These are phyloP conservation scores for Pugionium dolabratum DNA, from an alignment of 345 rosid genomes.

Conservation along the genomic window DNA sequence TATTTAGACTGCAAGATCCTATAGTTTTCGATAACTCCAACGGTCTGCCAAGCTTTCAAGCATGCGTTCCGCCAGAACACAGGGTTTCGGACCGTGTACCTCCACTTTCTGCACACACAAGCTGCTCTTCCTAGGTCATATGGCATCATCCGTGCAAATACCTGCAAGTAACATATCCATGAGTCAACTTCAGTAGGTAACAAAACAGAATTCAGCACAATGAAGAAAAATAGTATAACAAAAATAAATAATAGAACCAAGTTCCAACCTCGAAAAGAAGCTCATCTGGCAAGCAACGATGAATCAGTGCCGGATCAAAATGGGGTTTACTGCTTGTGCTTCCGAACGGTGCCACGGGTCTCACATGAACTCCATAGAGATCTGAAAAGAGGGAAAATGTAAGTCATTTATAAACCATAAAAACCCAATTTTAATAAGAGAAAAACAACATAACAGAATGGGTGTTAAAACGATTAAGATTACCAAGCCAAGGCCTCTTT, in stretches of 20 bases:
- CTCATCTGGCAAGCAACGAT: constrained; percentile 90
- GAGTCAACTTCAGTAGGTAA: neutral
- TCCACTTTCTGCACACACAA: constrained; percentile 93
- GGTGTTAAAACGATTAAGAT: constrained; percentile 15
- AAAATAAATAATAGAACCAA: neutral
- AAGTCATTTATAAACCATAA: neutral
- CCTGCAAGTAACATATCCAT: constrained; percentile 50
- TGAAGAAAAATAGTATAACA: neutral
- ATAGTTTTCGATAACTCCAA: constrained; percentile 85
- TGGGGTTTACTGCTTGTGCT: constrained; percentile 62
- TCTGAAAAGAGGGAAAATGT: constrained; percentile 41
- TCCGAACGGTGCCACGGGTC: constrained; percentile 83
- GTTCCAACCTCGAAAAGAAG: constrained; percentile 73
- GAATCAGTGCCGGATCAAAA: constrained; percentile 71
- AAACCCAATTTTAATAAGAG: neutral
- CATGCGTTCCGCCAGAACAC: constrained; percentile 88
- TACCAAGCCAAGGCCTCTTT: constrained; percentile 95
- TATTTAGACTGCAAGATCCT: constrained; percentile 71
- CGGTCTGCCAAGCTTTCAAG: constrained; percentile 93
- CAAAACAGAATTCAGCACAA: neutral
- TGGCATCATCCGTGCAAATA: constrained; percentile 78
- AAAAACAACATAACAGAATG: neutral
- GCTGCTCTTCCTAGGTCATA: constrained; percentile 86
- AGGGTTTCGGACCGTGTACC: constrained; percentile 88
- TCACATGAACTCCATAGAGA: constrained; percentile 85